Evolutionary conservation across 176 grass and related monocot genomes (phyloP), one percentile per base, ranked within the genome.

Genomic region (Oryza punctata): DNA sequence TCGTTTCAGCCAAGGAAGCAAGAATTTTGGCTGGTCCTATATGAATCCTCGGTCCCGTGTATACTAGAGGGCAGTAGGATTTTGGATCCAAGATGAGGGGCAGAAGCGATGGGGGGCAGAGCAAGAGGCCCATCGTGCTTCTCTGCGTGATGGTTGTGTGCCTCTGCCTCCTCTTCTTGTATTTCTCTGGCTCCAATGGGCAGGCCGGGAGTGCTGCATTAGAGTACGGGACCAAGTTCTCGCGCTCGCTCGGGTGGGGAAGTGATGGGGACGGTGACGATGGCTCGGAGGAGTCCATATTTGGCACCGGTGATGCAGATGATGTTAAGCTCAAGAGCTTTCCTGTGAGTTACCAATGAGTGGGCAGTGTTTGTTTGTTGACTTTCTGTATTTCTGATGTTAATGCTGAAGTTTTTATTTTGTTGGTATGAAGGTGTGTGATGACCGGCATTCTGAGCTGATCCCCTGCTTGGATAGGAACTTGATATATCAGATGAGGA

Each of bases 401-500:
- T 84, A 66, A 87, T 70, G 43, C 32, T 64, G 73, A 8, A 18
- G 37, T 45, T n/a, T 84, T 82, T 69, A 25, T 67, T 65, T 61
- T 67, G 5, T 82, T 50, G 28, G 16, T 84, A 26, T 29, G 71
- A 76, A 98, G 96, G 93, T 95, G 69, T 98, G 96, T 78, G 96
- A 98, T 87, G 88, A 93, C 67, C 77, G 85, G 72, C 88, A 98
- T 91, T 98, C 95, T 78, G 95, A 98, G 86, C 78, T 98, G 79
- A 98, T 98, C 61, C 96, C 96, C 30, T 98, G 96, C 91, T 84
- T 98, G 82, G 96, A 98, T 89, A 95, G 96, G 94, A 98, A 98
- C 77, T 89, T 98, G 80, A 95, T 98, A 90, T 98, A 93, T 84
- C 96, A 98, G 84, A 98, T 84, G 80, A 95, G 96, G 87, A 33